phyloP scores from a whole-genome alignment of 2,329 filamentous ascomycete genomes.

The Fusarium zealandicum region DNA sequence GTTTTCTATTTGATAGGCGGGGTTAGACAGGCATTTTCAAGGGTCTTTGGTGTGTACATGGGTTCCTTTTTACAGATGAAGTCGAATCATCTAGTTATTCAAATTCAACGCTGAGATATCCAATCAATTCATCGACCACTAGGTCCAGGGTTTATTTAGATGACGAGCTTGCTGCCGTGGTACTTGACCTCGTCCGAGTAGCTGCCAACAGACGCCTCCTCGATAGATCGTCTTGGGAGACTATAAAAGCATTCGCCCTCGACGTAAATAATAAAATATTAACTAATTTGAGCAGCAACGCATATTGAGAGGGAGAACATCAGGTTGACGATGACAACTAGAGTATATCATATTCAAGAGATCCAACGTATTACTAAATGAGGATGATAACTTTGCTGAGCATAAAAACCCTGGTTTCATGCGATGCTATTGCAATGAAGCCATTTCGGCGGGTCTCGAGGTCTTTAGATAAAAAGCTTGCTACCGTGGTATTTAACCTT shows the following conservation, averaged over 20 bases:
- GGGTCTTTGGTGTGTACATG: slow-evolving; percentile 16
- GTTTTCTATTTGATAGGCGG: slow-evolving; percentile 3
- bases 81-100: slow-evolving; percentile 32
- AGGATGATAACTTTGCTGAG: no score
- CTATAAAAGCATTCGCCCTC: no score
- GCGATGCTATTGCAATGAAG: no score
- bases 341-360: no score
- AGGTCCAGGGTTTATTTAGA: slow-evolving; percentile 45
- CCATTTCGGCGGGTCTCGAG: no score
- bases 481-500: slow-evolving; percentile 58
- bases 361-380: no score
- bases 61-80: slow-evolving; percentile 16
- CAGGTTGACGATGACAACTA: no score
- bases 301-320: no score
- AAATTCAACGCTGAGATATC: slow-evolving; percentile 35
- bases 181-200: slow-evolving; percentile 55
- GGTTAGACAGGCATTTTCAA: slow-evolving; percentile 32
- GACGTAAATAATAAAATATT: no score
- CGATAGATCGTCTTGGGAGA: slow-evolving; percentile 62
- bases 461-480: no score
- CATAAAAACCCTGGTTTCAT: no score
- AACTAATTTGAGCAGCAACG: no score
- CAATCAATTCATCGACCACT: slow-evolving; percentile 23
- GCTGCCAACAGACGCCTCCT: slow-evolving; percentile 37
- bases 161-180: slow-evolving; percentile 56